Evolutionary conservation across 1,284 basidiomycete species (phyloP).

Genomic region (Mycosarcoma maydis): DNA sequence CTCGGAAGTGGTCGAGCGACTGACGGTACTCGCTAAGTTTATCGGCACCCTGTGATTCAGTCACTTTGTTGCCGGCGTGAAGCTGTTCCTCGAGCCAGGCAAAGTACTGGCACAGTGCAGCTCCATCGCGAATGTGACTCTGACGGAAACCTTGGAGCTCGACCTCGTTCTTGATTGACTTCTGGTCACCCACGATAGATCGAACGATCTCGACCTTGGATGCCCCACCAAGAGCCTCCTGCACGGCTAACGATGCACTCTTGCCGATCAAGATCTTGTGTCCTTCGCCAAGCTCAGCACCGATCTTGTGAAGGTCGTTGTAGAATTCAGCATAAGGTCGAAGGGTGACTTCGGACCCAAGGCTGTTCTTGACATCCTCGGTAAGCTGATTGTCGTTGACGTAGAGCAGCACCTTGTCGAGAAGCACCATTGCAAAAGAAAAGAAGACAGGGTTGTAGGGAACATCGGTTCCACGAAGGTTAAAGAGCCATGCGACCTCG

Average conservation of each 20-base stretch:
- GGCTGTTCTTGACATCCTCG: slow-evolving; percentile 72
- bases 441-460: slow-evolving; percentile 94
- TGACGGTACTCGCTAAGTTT: slow-evolving; percentile 81
- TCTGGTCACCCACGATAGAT: slow-evolving; percentile 79
- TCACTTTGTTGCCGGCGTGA: slow-evolving; percentile 74
- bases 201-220: slow-evolving; percentile 51
- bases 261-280: slow-evolving; percentile 62
- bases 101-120: slow-evolving; percentile 81
- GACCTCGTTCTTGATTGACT: slow-evolving; percentile 85
- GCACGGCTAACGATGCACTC: slow-evolving; percentile 61
- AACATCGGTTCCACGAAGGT: slow-evolving; percentile 90
- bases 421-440: slow-evolving; percentile 83
- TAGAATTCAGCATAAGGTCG: slow-evolving; percentile 73
- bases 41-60: slow-evolving; percentile 83
- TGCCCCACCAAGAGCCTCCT: slow-evolving; percentile 62
- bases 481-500: slow-evolving; percentile 78
- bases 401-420: slow-evolving; percentile 76
- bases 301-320: slow-evolving; percentile 51
- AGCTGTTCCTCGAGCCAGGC: slow-evolving; percentile 92
- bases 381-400: slow-evolving; percentile 76
- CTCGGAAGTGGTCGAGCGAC: slow-evolving; percentile 81
- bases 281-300: slow-evolving; percentile 31
- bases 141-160: slow-evolving; percentile 91
- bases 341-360: slow-evolving; percentile 74
- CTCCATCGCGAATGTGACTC: slow-evolving; percentile 88